Evolutionary conservation across 192 early-diverging fungal genomes (phyloP), one percentile per base, ranked within the genome.

Genomic region (Backusella morwellensis): DNA sequence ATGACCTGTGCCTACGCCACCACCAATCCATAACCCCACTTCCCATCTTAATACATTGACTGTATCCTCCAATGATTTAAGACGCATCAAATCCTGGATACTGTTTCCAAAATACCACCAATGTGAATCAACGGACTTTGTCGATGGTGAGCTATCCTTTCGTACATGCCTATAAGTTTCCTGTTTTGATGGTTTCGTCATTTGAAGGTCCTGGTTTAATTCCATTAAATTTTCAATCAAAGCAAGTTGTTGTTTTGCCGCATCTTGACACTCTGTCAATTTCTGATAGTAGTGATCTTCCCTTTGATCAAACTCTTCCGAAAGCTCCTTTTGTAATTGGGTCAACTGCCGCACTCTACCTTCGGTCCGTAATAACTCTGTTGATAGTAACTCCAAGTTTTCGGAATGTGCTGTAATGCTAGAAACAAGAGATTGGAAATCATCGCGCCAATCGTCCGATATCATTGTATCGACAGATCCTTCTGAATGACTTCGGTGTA

Each of bases 381-480:
- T 77, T 12, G 80, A 81, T 23, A 81, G 41, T n/a, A 66, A 54
- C 69, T 81, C 80, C 6, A 81, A 72, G 56, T 73, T 26, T 63
- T 81, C 80, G 7, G 80, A 81, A 14, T 81, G 75, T 21, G 34
- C 19, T 2, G 77, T 81, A 38, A 76, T 69, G 4, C 35, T 67
- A n/a, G 80, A 73, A 72, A 77, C 59, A 0, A 81, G 40, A 1
- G 38, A 19, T 41, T 77, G 63, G 29, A 81, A 81, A 26, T 81
- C 66, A 63, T 71, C n/a, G 8, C 66, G 75, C 80, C 80, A 81
- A 35, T 71, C 11, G 12, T 63, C 56, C 23, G 56, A 63, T 32
- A 26, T 6, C 9, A 63, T 26, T 29, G 56, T 63, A 12, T 63
- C 9, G 7, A 63, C 23, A 15, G 47, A 50, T n/a, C 47, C 47